Evolutionary conservation across 306 rosid species (phyloP).

Genomic region (Quercus bicolor): DNA sequence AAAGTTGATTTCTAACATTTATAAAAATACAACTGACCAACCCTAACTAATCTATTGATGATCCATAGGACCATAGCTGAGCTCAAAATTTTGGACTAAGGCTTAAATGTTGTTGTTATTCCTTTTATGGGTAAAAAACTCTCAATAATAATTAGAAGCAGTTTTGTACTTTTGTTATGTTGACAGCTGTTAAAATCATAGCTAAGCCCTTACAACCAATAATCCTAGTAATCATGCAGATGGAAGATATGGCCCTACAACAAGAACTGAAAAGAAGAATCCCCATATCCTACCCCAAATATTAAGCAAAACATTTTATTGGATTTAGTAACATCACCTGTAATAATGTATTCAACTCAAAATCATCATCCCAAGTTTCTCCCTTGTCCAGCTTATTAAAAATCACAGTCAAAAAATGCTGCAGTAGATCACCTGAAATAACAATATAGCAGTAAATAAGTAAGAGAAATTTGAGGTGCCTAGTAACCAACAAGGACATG

Average conservation of each 20-base stretch:
- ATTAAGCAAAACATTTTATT: conserved; percentile 1
- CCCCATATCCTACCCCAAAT: neutral
- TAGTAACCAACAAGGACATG: conserved; percentile 10
- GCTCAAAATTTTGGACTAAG: too few species aligned
- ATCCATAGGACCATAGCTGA: too few species aligned
- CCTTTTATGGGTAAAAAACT: too few species aligned
- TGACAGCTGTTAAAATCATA: neutral
- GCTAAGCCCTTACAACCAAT: neutral
- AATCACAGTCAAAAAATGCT: conserved; percentile 83
- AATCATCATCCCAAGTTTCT: conserved; percentile 95
- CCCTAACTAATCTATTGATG: too few species aligned
- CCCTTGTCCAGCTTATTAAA: conserved; percentile 88
- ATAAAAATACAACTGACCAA: too few species aligned
- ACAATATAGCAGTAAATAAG: conserved; percentile 23
- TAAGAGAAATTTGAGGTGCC: conserved; percentile 20
- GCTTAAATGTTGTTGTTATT: too few species aligned
- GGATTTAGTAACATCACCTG: conserved; percentile 56
- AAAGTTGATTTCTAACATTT: neutral
- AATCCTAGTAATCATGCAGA: neutral
- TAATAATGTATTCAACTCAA: conserved; percentile 83
- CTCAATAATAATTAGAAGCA: neutral
- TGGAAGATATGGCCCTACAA: neutral
- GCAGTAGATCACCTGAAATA: conserved; percentile 86
- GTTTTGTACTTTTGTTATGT: neutral
- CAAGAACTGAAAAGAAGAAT: conserved; percentile 9